Evolutionary conservation across 257 asterid genomes (phyloP).

Genomic region (Ilex asprella): DNA sequence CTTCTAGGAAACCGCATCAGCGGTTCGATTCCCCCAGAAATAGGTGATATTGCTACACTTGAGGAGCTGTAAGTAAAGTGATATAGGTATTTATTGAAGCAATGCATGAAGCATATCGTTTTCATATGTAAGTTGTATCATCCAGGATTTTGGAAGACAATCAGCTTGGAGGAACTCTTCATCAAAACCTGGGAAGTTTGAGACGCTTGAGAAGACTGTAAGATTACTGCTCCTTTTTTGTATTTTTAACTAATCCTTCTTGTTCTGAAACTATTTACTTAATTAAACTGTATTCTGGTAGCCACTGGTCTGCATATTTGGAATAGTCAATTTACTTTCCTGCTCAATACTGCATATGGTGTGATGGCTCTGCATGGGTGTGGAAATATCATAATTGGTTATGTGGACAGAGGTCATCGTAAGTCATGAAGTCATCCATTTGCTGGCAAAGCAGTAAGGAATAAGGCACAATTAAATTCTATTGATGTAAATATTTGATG

Average conservation of each 20-base stretch:
- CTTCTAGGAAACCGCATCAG: slow-evolving; percentile 71
- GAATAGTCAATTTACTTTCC: background rate
- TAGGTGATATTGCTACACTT: slow-evolving; percentile 62
- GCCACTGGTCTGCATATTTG: background rate
- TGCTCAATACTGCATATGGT: background rate
- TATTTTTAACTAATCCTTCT: background rate
- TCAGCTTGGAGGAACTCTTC: slow-evolving; percentile 76
- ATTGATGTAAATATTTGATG: too few species aligned
- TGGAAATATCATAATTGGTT: background rate
- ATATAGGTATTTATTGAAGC: background rate
- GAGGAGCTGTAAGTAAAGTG: slow-evolving; percentile 55
- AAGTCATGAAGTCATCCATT: too few species aligned
- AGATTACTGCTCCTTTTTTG: slow-evolving; percentile 24
- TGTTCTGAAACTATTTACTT: background rate
- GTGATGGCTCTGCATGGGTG: background rate
- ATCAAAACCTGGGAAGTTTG: slow-evolving; percentile 57
- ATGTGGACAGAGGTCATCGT: background rate
- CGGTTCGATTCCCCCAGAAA: slow-evolving; percentile 66
- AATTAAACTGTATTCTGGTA: background rate
- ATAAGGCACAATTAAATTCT: too few species aligned
- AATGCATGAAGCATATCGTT: background rate
- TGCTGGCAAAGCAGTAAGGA: too few species aligned
- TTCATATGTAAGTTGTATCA: slow-evolving; percentile 13
- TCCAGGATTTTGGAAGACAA: slow-evolving; percentile 73
- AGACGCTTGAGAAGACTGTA: slow-evolving; percentile 59